phyloP scores from a whole-genome alignment of 495 filamentous ascomycete genomes.

The Penicillium goetzii region DNA sequence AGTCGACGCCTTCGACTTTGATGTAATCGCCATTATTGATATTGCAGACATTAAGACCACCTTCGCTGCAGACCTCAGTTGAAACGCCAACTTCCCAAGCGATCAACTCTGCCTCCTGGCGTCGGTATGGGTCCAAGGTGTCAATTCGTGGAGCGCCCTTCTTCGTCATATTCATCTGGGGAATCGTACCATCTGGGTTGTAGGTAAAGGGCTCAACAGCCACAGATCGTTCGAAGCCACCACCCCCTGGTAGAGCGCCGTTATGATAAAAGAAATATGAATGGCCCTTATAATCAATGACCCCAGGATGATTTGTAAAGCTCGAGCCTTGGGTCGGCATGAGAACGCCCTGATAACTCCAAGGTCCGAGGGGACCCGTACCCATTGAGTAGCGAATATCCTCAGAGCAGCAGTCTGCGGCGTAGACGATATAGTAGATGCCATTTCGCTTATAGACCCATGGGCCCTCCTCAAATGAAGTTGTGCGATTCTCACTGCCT shows the following conservation, averaged over 20 bases:
- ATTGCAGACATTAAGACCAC: constrained; percentile 21
- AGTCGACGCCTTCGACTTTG: constrained; percentile 26
- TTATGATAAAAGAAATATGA: constrained; percentile 42
- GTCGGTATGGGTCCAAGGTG: constrained; percentile 19
- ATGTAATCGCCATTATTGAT: constrained; percentile 25
- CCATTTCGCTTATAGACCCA: constrained; percentile 39
- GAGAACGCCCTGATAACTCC: constrained; percentile 35
- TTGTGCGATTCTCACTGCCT: constrained; percentile 12
- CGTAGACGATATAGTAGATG: constrained; percentile 36
- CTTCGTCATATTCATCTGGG: constrained; percentile 31
- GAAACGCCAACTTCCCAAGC: constrained; percentile 24
- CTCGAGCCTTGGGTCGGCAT: constrained; percentile 31
- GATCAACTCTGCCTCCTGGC: constrained; percentile 24
- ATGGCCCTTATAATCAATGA: constrained; percentile 32
- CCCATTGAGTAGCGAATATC: constrained; percentile 37
- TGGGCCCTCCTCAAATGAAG: constrained; percentile 34
- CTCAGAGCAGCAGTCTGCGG: constrained; percentile 34
- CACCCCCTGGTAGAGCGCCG: constrained; percentile 33
- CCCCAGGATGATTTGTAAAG: constrained; percentile 36
- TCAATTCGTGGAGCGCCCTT: constrained; percentile 19
- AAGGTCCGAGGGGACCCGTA: constrained; percentile 32
- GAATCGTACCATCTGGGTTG: constrained; percentile 33
- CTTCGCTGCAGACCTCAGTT: constrained; percentile 22
- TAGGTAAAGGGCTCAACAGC: constrained; percentile 33
- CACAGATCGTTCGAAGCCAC: constrained; percentile 31